phyloP scores from a whole-genome alignment of 495 filamentous ascomycete species.

The Astrothelium macrocarpum region DNA sequence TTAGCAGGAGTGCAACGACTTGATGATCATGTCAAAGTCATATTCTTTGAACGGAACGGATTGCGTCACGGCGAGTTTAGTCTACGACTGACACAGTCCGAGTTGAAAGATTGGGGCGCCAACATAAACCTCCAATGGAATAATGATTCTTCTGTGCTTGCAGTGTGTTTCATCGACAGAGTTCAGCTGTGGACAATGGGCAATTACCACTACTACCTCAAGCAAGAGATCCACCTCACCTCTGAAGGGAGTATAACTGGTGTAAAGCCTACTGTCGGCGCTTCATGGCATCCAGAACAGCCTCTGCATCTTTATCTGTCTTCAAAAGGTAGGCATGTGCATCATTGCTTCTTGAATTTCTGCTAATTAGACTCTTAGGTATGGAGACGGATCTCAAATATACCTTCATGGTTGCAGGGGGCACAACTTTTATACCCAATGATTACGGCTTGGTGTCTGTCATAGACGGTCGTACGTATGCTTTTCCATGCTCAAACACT shows the following conservation, averaged over 20 bases:
- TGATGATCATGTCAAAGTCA: slow-evolving; percentile 61
- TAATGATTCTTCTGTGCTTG: slow-evolving; percentile 79
- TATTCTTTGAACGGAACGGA: slow-evolving; percentile 95
- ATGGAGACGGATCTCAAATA: slow-evolving; percentile 24
- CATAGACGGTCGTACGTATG: slow-evolving; percentile 64
- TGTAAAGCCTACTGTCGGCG: slow-evolving; percentile 15
- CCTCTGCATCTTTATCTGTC: slow-evolving; percentile 49
- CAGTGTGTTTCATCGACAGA: slow-evolving; percentile 62
- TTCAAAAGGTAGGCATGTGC: slow-evolving; percentile 2
- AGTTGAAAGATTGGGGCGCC: slow-evolving; percentile 44
- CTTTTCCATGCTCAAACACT: not conserved
- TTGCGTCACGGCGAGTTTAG: slow-evolving; percentile 87
- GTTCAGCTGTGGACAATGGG: slow-evolving; percentile 94
- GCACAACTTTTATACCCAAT: slow-evolving; percentile 57
- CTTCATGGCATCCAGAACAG: slow-evolving; percentile 80
- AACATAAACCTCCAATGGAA: slow-evolving; percentile 74
- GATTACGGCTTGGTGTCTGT: slow-evolving; percentile 78
- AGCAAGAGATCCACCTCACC: slow-evolving; percentile 56
- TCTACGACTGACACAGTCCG: slow-evolving; percentile 53
- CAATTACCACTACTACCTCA: slow-evolving; percentile 98
- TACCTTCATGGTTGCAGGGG: slow-evolving; percentile 54
- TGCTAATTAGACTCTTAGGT: not conserved
- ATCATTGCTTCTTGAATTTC: slow-evolving; percentile 3
- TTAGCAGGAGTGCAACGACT: slow-evolving; percentile 73
- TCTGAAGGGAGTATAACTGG: not conserved